Percentiles rank a stretch among this genome's conserved stretches.
phyloP scores from a whole-genome alignment of 306 rosid species.

The Styphnolobium japonicum region DNA sequence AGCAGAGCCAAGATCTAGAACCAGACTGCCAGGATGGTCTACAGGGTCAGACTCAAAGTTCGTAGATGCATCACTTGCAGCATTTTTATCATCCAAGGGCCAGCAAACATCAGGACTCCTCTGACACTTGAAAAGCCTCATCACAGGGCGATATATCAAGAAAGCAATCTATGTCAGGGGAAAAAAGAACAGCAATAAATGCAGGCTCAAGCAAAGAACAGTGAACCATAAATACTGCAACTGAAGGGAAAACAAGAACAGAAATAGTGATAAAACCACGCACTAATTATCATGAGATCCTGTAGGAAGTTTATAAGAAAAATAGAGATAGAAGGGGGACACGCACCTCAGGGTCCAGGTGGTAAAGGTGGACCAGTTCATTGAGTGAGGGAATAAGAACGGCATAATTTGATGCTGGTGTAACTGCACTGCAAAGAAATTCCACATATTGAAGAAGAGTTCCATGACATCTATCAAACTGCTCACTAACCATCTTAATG shows the following conservation, averaged over 20 bases:
- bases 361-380: slow-evolving; percentile 85
- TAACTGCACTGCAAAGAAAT: slow-evolving; percentile 83
- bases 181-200: slow-evolving; percentile 1
- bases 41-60: slow-evolving; percentile 60
- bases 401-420: slow-evolving; percentile 75
- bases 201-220: slow-evolving; percentile 10
- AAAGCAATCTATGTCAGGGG: slow-evolving; percentile 72
- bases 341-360: slow-evolving; percentile 93
- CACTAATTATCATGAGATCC: background rate
- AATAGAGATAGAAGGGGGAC: slow-evolving; percentile 1
- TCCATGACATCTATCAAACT: slow-evolving; percentile 96
- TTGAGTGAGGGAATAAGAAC: slow-evolving; percentile 79
- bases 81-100: slow-evolving; percentile 71
- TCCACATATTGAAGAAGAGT: slow-evolving; percentile 94
- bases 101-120: slow-evolving; percentile 68
- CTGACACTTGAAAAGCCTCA: slow-evolving; percentile 83
- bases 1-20: slow-evolving; percentile 76
- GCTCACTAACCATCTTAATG: slow-evolving; percentile 95
- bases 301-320: background rate
- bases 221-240: background rate
- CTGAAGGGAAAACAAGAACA: background rate
- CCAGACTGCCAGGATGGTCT: slow-evolving; percentile 46
- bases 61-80: slow-evolving; percentile 37
- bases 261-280: background rate
- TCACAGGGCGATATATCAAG: slow-evolving; percentile 92